Percentiles rank a stretch among this genome's conserved stretches.
Conservation (phyloP, 208 protist species). For the Novymonas esmeraldas region DNA sequence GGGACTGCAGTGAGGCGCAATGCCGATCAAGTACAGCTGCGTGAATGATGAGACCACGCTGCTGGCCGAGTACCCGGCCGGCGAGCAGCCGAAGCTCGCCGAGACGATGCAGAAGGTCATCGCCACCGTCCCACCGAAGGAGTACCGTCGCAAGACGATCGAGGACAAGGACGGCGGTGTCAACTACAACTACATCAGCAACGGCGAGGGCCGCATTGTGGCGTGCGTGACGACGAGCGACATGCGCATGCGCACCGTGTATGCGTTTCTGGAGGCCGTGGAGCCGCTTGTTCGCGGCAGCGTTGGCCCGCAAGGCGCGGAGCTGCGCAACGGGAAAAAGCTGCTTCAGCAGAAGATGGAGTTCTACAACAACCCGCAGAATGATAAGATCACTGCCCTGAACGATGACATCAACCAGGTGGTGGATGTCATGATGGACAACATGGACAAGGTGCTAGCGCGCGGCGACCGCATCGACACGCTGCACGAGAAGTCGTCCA, state of each 20-base stretch:
- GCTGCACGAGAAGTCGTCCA: slow-evolving; percentile 86
- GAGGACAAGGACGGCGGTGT: slow-evolving; percentile 91
- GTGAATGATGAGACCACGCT: slow-evolving; percentile 84
- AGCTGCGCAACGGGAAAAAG: slow-evolving; percentile 90
- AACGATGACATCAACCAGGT: slow-evolving; percentile 92
- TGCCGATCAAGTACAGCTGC: slow-evolving; percentile 93
- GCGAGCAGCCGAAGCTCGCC: slow-evolving; percentile 71
- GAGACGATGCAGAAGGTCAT: slow-evolving; percentile 92
- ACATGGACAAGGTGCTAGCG: slow-evolving; percentile 91
- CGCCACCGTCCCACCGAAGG: slow-evolving; percentile 74
- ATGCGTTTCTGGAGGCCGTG: slow-evolving; percentile 90
- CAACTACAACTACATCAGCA: slow-evolving; percentile 93
- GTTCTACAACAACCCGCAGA: slow-evolving; percentile 93
- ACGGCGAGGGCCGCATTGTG: slow-evolving; percentile 87
- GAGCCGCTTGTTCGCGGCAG: slow-evolving; percentile 81
- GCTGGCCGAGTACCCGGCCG: slow-evolving; percentile 81
- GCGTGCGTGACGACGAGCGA: slow-evolving; percentile 86
- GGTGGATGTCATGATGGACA: slow-evolving; percentile 94
- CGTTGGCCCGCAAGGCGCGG: slow-evolving; percentile 46
- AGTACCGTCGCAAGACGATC: slow-evolving; percentile 90
- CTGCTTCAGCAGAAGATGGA: slow-evolving; percentile 93
- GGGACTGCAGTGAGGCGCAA: neutral
- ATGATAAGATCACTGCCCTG: slow-evolving; percentile 90
- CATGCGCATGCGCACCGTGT: slow-evolving; percentile 92
- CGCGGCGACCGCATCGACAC: slow-evolving; percentile 89